A percentile compares a stretch with the other conserved stretches of the same genome.
Evolutionary conservation across 768 basidiomycete species (phyloP).

Genomic region (Phlebiopsis gigantea): DNA sequence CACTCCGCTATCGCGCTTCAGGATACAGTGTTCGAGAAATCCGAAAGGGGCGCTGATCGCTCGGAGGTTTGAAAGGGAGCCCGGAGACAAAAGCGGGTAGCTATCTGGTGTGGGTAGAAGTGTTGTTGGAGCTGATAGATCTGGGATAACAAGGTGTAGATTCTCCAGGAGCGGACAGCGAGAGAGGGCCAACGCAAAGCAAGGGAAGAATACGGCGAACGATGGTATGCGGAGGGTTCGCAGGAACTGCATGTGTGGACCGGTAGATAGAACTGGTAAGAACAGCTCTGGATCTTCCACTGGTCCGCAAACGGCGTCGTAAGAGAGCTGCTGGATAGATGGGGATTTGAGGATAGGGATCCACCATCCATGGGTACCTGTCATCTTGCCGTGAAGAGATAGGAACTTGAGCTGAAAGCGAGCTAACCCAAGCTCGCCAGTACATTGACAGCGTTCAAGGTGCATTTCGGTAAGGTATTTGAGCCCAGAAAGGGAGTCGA

Average conservation of each 20-base stretch:
- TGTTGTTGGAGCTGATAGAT: neutral
- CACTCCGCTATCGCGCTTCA: neutral
- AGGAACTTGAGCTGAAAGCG: constrained; percentile 2
- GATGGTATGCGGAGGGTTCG: constrained; percentile 6
- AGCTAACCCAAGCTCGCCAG: constrained; percentile 4
- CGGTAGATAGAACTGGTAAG: constrained; percentile 5
- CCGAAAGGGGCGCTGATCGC: neutral
- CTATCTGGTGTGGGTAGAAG: neutral
- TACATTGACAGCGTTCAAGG: constrained; percentile 1
- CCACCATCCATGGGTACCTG: constrained; percentile 11
- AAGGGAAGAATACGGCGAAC: neutral
- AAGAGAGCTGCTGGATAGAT: constrained; percentile 5
- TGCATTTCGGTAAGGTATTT: constrained; percentile 4
- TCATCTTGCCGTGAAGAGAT: constrained; percentile 7
- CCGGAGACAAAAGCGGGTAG: neutral
- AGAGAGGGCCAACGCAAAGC: constrained; percentile 6
- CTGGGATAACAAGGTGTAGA: neutral
- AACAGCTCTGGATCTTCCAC: neutral
- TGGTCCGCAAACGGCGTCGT: neutral
- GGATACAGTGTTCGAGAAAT: neutral
- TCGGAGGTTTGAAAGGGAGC: neutral
- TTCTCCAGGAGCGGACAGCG: constrained; percentile 4
- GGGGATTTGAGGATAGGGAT: constrained; percentile 5
- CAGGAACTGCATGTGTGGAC: constrained; percentile 3
- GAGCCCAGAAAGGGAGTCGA: constrained; percentile 2